These are phyloP conservation scores for Pseudocercospora fuligena DNA, from an alignment of 2,329 filamentous ascomycete genomes.

Conservation along the genomic window DNA sequence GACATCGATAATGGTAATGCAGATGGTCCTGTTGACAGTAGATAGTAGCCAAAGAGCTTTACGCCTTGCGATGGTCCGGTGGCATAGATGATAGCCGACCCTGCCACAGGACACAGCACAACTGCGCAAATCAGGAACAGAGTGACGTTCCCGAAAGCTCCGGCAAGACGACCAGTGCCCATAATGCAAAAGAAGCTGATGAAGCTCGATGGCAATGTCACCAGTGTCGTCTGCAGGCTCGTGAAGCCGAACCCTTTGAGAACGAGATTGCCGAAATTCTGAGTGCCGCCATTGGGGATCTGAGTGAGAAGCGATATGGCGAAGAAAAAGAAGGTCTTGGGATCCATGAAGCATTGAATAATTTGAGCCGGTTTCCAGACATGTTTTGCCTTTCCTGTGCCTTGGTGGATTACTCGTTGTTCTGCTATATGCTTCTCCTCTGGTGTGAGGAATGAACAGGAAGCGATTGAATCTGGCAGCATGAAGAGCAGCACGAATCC, in stretches of 20 bases:
- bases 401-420: conserved; percentile 18
- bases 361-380: conserved; percentile 23
- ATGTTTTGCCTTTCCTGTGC: conserved; percentile 24
- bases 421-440: conserved; percentile 25
- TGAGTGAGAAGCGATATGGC: conserved; percentile 27
- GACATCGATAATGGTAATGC: conserved; percentile 61
- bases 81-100: conserved; percentile 45
- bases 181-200: conserved; percentile 24
- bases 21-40: conserved; percentile 59
- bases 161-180: conserved; percentile 22
- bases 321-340: conserved; percentile 29
- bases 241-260: conserved; percentile 31
- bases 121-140: conserved; percentile 58
- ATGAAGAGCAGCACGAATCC: conserved; percentile 26
- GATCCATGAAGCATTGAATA: conserved; percentile 26
- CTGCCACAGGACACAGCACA: conserved; percentile 41
- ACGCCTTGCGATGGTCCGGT: conserved; percentile 46
- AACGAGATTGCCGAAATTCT: conserved; percentile 28
- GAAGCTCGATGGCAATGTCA: conserved; percentile 28
- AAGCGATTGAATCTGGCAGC: conserved; percentile 25
- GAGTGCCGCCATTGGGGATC: conserved; percentile 29
- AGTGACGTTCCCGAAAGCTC: conserved; percentile 52
- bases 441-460: conserved; percentile 20
- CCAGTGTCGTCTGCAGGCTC: conserved; percentile 24
- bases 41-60: conserved; percentile 63